Conservation (phyloP, 331 rosid genomes). For the Telfairia occidentalis region DNA sequence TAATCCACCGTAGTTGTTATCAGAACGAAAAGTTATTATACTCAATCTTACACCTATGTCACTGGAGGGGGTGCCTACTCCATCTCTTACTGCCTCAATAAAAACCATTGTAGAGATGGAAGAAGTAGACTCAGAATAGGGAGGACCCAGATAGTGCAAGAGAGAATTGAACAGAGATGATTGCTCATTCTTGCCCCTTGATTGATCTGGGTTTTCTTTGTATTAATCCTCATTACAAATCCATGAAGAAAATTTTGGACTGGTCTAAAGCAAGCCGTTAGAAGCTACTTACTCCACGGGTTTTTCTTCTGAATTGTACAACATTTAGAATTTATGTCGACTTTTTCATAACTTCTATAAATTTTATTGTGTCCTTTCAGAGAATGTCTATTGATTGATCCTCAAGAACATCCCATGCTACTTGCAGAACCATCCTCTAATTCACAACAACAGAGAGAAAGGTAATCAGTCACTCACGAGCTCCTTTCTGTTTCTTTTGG, state of each 20-base stretch:
- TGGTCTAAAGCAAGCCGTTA: not conserved
- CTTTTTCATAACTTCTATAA: not conserved
- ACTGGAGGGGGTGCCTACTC: not conserved
- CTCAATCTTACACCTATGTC: not conserved
- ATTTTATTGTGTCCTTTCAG: constrained; percentile 24
- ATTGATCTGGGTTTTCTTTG: not conserved
- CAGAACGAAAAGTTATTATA: not conserved
- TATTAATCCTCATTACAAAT: not conserved
- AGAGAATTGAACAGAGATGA: not conserved
- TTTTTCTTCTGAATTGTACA: not conserved
- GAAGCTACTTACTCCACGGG: not conserved
- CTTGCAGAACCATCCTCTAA: constrained; percentile 93
- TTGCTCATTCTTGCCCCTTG: not conserved
- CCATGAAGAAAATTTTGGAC: not conserved
- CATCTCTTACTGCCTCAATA: not conserved
- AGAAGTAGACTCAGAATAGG: not conserved
- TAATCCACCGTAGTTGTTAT: not conserved
- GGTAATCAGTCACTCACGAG: constrained; percentile 27
- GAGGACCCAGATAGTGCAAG: not conserved
- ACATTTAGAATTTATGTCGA: not conserved
- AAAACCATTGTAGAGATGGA: not conserved
- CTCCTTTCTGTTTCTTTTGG: not conserved
- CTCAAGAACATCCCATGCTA: constrained; percentile 96
- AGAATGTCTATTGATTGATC: constrained; percentile 85
- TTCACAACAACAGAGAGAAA: constrained; percentile 87